phyloP scores from a whole-genome alignment of 805 yeast species.

The Cyberlindnera xylosilytica region DNA sequence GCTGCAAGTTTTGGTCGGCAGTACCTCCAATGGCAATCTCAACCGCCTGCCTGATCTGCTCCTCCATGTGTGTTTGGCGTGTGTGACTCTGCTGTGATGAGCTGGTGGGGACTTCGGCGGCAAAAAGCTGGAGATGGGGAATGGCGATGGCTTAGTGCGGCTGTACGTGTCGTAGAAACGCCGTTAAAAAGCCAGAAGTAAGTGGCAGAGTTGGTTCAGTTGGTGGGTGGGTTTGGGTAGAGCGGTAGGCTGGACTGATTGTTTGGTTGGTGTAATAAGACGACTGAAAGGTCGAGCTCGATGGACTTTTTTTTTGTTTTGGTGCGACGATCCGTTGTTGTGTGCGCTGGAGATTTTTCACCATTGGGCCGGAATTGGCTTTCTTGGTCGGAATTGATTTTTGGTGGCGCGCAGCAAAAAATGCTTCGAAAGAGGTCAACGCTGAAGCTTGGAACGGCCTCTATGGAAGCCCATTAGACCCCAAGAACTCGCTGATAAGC shows the following conservation, averaged over 20 bases:
- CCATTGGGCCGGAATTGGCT: slow-evolving; percentile 1
- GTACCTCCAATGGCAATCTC: slow-evolving; percentile 30
- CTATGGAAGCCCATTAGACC: no score
- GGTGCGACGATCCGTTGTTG: slow-evolving; percentile 9
- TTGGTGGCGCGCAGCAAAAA: no score
- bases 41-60: slow-evolving; percentile 31
- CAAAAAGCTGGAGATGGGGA: slow-evolving; percentile 1
- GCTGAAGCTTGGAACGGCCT: no score
- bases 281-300: no score
- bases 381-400: not conserved
- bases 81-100: not conserved
- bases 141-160: not conserved
- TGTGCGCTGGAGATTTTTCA: slow-evolving; percentile 1
- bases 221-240: not conserved
- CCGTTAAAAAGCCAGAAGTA: not conserved
- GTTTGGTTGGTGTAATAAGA: not conserved
- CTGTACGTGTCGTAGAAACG: not conserved
- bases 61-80: slow-evolving; percentile 13
- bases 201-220: not conserved
- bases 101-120: not conserved
- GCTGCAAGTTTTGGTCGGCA: slow-evolving; percentile 23
- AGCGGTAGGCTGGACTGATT: not conserved
- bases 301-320: slow-evolving; percentile 7
- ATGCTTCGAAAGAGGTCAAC: not conserved
- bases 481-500: no score